Conservation (phyloP, 2,329 filamentous ascomycete genomes). For the Albifimbria verrucaria region DNA sequence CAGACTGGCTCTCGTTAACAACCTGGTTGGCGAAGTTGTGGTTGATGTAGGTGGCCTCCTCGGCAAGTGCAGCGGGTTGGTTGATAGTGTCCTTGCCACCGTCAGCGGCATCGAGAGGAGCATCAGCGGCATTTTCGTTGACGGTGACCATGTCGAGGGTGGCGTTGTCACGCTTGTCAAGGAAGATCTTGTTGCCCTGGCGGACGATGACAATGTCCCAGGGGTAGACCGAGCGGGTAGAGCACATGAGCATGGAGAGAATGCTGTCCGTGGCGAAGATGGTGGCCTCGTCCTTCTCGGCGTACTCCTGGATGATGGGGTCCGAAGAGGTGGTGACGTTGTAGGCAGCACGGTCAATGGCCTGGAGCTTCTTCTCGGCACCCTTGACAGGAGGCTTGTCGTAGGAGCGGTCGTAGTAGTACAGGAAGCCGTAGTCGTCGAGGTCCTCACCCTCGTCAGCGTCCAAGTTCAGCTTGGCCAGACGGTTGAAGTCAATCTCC, state of each 20-base stretch:
- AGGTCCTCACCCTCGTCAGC: slow-evolving; percentile 93
- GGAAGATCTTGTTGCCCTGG: slow-evolving; percentile 94
- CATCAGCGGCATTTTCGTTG: slow-evolving; percentile 97
- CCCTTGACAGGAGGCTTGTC: slow-evolving; percentile 92
- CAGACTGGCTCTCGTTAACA: slow-evolving; percentile 73
- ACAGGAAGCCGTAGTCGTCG: slow-evolving; percentile 93
- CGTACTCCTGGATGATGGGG: slow-evolving; percentile 93
- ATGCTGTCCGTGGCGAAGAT: slow-evolving; percentile 98
- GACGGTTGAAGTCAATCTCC: slow-evolving; percentile 96
- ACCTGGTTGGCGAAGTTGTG: slow-evolving; percentile 99
- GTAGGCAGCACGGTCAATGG: slow-evolving; percentile 92
- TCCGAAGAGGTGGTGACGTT: slow-evolving; percentile 97
- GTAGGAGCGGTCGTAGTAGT: slow-evolving; percentile 95
- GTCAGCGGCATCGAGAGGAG: slow-evolving; percentile 85
- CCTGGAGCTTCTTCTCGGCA: slow-evolving; percentile 79
- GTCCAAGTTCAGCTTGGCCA: slow-evolving; percentile 93
- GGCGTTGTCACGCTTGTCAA: slow-evolving; percentile 96
- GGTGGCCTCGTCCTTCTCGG: slow-evolving; percentile 91
- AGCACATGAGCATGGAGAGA: slow-evolving; percentile 98
- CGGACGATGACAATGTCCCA: slow-evolving; percentile 96
- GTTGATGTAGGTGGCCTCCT: slow-evolving; percentile 99
- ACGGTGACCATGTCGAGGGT: slow-evolving; percentile 96
- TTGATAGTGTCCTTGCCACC: slow-evolving; percentile 94
- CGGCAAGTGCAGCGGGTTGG: slow-evolving; percentile 85
- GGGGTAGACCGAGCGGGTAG: slow-evolving; percentile 92